phyloP scores from a whole-genome alignment of 352 stramenopile genomes.

The Saprolegnia diclina region DNA sequence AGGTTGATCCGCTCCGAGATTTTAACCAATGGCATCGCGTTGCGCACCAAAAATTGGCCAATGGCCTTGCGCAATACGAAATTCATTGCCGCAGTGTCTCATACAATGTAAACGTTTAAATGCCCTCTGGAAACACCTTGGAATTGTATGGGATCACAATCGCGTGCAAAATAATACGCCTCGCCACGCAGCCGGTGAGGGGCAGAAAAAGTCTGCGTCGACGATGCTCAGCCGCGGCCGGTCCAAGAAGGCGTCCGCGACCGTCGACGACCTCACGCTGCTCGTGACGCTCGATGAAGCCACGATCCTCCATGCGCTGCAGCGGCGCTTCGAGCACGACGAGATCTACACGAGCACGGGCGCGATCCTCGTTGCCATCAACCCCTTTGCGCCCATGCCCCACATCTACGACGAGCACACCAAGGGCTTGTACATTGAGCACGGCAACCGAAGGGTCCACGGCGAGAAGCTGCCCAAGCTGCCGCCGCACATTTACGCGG shows the following conservation, averaged over 20 bases:
- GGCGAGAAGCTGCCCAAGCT: conserved; percentile 50
- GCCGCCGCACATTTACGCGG: conserved; percentile 79
- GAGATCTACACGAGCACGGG: conserved; percentile 87
- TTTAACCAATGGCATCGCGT: background rate
- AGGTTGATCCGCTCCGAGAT: background rate
- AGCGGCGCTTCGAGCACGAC: conserved; percentile 72
- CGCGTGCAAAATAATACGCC: background rate
- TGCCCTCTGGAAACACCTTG: background rate
- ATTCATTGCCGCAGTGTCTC: too few relatives aligned
- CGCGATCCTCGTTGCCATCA: conserved; percentile 80
- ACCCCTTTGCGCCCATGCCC: conserved; percentile 72
- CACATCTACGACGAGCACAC: conserved; percentile 64
- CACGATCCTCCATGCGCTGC: conserved; percentile 85
- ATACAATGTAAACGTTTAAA: background rate
- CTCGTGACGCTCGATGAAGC: conserved; percentile 88
- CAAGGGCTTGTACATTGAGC: conserved; percentile 33
- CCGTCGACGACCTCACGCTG: conserved; percentile 85
- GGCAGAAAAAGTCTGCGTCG: conserved; percentile 3
- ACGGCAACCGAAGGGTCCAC: conserved; percentile 38
- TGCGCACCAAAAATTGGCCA: background rate
- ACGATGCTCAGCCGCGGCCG: background rate
- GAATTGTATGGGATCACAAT: background rate
- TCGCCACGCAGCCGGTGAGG: background rate
- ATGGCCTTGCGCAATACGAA: background rate
- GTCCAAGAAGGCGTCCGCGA: conserved; percentile 24